Base-by-base conservation (phyloP, 2,329 filamentous ascomycete genomes). In the Xylariaceae sp. region DNA sequence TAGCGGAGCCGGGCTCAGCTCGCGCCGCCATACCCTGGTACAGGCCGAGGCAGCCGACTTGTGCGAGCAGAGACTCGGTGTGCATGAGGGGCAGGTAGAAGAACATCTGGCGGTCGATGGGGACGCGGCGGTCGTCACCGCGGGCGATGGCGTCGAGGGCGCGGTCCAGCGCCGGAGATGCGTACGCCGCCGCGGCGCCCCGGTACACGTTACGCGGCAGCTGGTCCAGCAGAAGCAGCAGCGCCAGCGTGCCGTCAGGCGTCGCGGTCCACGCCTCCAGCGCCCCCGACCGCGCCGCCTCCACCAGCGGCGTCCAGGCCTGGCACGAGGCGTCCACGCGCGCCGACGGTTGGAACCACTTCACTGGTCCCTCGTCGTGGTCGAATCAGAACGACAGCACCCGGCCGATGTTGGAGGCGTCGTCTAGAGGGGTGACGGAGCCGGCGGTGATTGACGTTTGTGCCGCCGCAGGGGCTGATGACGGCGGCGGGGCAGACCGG, bases 401-500 rank as follows among this genome's bases (percentile, higher is more conserved):
- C 18, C 40, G 20, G 12, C 40, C 18, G 40, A 50, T 42, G 47
- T 49, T 41, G 32, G 46, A 48, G 26, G 29, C 40, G 40, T 41
- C 29, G 46, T 43, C 41, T 43, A n/a, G 10, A 18, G 41, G 41
- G 18, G 41, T 43, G 10, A 7, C 41, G 9, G 23, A 9, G 23
- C 23, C 23, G 23, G 4, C 23, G 4, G 4, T 26, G 23, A 26
- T 75, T 72, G 45, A 66, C 65, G 52, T 75, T 73, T 63, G 70
- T 71, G 20, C 57, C 23, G 40, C 57, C 23, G 40, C 26, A 18
- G 14, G 16, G 42, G 51, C 54, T 6, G 57, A 51, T 16, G 37
- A 50, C 26, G 23, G 53, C 26, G 23, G 32, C 12, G 37, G 23
- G 4, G 43, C 48, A 2, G 7, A 59, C 66, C 19, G 64, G 63